Conservation (phyloP, 192 early-diverging fungal genomes). For the Podila horticola region DNA sequence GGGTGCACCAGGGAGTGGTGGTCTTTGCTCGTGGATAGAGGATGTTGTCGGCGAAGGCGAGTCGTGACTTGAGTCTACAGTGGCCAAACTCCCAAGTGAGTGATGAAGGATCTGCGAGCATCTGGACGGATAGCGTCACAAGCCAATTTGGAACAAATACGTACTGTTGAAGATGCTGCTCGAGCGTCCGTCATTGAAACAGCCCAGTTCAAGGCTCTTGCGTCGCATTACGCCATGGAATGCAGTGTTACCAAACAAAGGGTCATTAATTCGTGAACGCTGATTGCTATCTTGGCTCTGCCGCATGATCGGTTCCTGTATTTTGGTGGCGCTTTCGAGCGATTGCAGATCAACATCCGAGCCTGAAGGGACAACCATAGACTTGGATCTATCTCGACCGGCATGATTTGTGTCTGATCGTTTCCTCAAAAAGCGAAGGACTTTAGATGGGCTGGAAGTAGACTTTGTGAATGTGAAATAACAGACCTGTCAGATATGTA, state of each 20-base stretch:
- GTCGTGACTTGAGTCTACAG: too few relatives aligned
- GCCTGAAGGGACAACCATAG: background rate
- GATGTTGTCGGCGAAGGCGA: background rate
- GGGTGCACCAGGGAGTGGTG: background rate
- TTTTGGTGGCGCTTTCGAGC: background rate
- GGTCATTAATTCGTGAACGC: background rate
- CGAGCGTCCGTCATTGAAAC: slow-evolving; percentile 2
- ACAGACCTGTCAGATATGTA: background rate
- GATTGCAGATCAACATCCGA: background rate
- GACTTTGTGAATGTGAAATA: background rate
- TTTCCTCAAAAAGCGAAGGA: slow-evolving; percentile 30
- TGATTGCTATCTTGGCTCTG: background rate
- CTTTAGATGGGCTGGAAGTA: slow-evolving; percentile 7
- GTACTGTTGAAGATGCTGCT: slow-evolving; percentile 1
- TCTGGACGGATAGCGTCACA: background rate
- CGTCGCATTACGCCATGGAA: slow-evolving; percentile 29
- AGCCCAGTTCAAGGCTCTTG: slow-evolving; percentile 25
- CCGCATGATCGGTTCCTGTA: background rate
- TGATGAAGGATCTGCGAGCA: too few relatives aligned
- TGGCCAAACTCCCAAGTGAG: too few relatives aligned
- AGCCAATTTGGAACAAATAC: background rate
- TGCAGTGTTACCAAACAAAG: background rate
- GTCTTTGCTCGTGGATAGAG: background rate
- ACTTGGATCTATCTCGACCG: slow-evolving; percentile 12
- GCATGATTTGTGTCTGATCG: background rate